Conservation (phyloP, 2,329 filamentous ascomycete genomes). For the Sporothrix pallida region DNA sequence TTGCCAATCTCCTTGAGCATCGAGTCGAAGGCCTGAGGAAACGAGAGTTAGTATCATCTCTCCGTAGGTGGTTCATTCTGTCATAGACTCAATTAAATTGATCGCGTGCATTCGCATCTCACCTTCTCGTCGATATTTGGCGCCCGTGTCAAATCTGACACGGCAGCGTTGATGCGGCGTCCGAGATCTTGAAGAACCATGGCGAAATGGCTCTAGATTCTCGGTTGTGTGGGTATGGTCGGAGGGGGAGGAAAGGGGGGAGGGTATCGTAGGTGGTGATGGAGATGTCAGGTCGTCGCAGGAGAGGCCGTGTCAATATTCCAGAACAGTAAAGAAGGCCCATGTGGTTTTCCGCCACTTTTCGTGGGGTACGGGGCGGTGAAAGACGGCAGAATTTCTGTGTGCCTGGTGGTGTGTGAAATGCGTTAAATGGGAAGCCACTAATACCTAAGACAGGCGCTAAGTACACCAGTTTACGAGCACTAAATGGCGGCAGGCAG, state of each 20-base stretch:
- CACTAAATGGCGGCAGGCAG: neutral
- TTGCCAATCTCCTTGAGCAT: conserved; percentile 99
- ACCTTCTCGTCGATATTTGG: conserved; percentile 97
- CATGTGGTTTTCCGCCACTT: conserved; percentile 33
- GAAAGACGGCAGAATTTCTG: conserved; percentile 32
- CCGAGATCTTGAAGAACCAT: conserved; percentile 99
- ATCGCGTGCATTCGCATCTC: conserved; percentile 27
- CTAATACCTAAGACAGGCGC: neutral
- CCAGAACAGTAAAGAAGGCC: conserved; percentile 25
- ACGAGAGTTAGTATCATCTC: conserved; percentile 20
- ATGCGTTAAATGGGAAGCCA: too few species aligned
- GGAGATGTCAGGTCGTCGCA: conserved; percentile 1
- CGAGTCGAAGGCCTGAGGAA: conserved; percentile 80
- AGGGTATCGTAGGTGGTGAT: neutral
- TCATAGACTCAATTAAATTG: neutral
- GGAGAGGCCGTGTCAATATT: conserved; percentile 13
- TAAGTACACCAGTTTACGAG: neutral
- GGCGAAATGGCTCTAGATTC: conserved; percentile 35
- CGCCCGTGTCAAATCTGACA: conserved; percentile 89
- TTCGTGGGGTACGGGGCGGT: conserved; percentile 34
- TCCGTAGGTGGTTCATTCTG: too few species aligned
- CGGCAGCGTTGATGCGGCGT: conserved; percentile 95
- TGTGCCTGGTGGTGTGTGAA: neutral
- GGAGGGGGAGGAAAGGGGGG: neutral
- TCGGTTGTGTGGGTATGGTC: conserved; percentile 7